These are phyloP conservation scores for Eucalyptus polybractea DNA, from an alignment of 345 rosid species.

Conservation along the genomic window DNA sequence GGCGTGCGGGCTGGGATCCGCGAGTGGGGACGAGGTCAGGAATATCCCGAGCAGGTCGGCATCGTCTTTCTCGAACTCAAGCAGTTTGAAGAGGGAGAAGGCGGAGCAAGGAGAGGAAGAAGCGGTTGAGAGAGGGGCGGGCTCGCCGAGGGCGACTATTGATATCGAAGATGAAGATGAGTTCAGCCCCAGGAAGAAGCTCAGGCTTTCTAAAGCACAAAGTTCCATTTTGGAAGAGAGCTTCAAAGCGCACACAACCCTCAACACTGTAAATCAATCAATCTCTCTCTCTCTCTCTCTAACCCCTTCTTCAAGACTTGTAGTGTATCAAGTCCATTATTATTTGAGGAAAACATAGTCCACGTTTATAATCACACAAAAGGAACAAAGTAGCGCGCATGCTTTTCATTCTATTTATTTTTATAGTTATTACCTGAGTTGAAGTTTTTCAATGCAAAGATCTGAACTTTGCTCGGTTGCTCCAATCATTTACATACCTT, in stretches of 20 bases:
- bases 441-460: background rate
- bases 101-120: background rate
- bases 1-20: background rate
- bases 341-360: background rate
- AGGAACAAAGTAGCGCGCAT: background rate
- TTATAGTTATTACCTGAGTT: background rate
- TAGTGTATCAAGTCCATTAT: background rate
- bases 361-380: background rate
- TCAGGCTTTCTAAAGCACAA: conserved; percentile 2
- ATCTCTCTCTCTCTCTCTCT: background rate
- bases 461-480: background rate
- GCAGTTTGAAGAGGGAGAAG: background rate
- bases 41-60: background rate
- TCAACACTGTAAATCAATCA: background rate
- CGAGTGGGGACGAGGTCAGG: background rate
- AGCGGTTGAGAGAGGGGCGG: background rate
- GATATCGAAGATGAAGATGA: background rate
- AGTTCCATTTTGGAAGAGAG: background rate
- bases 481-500: background rate
- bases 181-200: conserved; percentile 2
- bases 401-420: background rate
- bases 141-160: background rate
- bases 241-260: background rate
- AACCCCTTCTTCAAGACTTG: background rate
- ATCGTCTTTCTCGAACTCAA: background rate